Evolutionary conservation across 2,329 filamentous ascomycete species (phyloP), one percentile per base, ranked within the genome.

Genomic region (Lecanicillium sp.): DNA sequence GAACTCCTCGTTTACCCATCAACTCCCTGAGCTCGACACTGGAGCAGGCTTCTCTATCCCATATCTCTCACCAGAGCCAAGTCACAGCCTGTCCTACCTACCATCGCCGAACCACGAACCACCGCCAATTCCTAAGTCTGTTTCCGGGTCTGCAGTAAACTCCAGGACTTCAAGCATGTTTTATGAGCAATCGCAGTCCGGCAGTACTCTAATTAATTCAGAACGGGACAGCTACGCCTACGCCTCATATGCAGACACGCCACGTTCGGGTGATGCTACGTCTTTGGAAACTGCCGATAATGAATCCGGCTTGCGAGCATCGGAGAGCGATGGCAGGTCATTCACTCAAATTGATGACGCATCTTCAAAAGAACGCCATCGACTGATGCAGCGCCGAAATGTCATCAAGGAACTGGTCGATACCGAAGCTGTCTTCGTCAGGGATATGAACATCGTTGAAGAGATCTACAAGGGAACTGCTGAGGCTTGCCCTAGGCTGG

Each of bases 381-480:
- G 84, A n/a, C 68, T 97, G 8, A 77, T 77, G 36, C 84, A 90
- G 56, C 83, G 92, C 15, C 79, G 83, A 39, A 79, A 94, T 56
- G 79, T 94, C 34, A 83, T 97, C 52, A 89, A 90, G 55, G 92
- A 98, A 60, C 69, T 98, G 28, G 75, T 96, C 33, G 88, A 96
- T 53, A 98, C 92, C 0, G 92, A 98, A 57, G 81, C 87, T 34
- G 81, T 83, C 5, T 97, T 94, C 60, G 81, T 94, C 41, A 79
- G 87, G 46, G 92, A 98, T 58, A 90, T 98, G 87, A 95, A 89
- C 57, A 90, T 98, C 38, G 84, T 95, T 3, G 87, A 94, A 54
- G 89, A 97, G 55, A 97, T 98, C 39, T 98, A 97, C 70, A 94
- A 94, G 61, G 88, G 87, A 31, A 97, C 92, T 1, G 86, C 87